Evolutionary conservation across 441 rosid species (phyloP), one percentile per base, ranked within the genome.

Genomic region (Erodium texanum): DNA sequence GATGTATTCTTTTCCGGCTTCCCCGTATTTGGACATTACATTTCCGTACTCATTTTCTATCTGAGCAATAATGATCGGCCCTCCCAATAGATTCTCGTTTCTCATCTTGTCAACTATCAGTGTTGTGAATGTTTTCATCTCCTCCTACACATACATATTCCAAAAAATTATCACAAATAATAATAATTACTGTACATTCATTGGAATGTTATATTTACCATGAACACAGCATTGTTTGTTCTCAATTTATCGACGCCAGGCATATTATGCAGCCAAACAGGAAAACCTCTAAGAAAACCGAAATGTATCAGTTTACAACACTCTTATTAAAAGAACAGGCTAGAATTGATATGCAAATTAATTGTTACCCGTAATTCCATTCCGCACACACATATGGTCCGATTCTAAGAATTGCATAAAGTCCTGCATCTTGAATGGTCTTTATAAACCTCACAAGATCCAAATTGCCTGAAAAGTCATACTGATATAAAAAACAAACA

Each of bases 311-410:
- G 9, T 7, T 10, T 1, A 7, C 9, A 38, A 5, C n/a, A n/a
- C n/a, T n/a, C n/a, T n/a, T n/a, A n/a, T n/a, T n/a, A n/a, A n/a
- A n/a, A n/a, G n/a, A n/a, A n/a, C n/a, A n/a, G n/a, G n/a, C n/a
- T n/a, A n/a, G n/a, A n/a, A n/a, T n/a, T n/a, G n/a, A n/a, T n/a
- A n/a, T n/a, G n/a, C n/a, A n/a, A n/a, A n/a, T n/a, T n/a, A 43
- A 1, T 8, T 6, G 7, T 2, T 45, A 81, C 82, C 85, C 89
- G 14, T 81, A 83, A 16, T 83, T 83, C 87, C 85, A 85, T 68
- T 85, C 87, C 0, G 85, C 85, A 4, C 85, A 80, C n/a, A 79
- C 84, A 18, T 83, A 83, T 4, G 89, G 87, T 10, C 87, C 84
- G 12, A 85, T 83, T 0, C 83, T 83, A 45, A 85, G 82, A 69